Evolutionary conservation across 1,139 yeast genomes (phyloP).

Genomic region (Neolecta irregularis): DNA sequence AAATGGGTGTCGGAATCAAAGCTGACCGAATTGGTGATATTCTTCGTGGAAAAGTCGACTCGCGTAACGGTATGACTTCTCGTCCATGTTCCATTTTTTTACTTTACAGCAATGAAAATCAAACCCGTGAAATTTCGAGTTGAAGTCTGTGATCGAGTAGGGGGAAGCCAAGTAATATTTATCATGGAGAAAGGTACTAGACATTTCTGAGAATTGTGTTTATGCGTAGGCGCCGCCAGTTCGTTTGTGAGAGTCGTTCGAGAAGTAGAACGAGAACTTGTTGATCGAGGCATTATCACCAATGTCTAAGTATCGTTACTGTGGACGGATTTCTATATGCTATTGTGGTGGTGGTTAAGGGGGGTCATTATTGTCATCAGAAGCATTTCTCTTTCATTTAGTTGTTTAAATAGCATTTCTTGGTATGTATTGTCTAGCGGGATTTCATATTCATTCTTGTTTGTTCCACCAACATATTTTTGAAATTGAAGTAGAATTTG

Average conservation of each 20-base stretch:
- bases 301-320: too few species aligned
- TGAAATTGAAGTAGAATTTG: too few species aligned
- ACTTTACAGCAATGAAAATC: slow-evolving; percentile 8
- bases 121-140: slow-evolving; percentile 11
- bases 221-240: slow-evolving; percentile 8
- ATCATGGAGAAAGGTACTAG: slow-evolving; percentile 11
- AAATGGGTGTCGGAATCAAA: slow-evolving; percentile 11
- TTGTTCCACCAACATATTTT: too few species aligned
- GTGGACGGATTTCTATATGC: too few species aligned
- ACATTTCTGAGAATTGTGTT: background rate
- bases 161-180: slow-evolving; percentile 10
- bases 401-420: too few species aligned
- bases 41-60: slow-evolving; percentile 10
- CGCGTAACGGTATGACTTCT: slow-evolving; percentile 7
- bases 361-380: too few species aligned
- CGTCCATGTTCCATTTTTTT: background rate
- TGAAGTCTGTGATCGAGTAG: slow-evolving; percentile 5
- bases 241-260: slow-evolving; percentile 8
- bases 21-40: slow-evolving; percentile 8
- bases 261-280: too few species aligned
- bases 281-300: too few species aligned
- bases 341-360: too few species aligned
- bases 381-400: too few species aligned
- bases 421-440: too few species aligned
- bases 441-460: too few species aligned